Percentiles rank a stretch among this genome's conserved stretches.
Evolutionary conservation across 2,329 filamentous ascomycete species (phyloP).

Genomic region (Xylaria hypoxylon): DNA sequence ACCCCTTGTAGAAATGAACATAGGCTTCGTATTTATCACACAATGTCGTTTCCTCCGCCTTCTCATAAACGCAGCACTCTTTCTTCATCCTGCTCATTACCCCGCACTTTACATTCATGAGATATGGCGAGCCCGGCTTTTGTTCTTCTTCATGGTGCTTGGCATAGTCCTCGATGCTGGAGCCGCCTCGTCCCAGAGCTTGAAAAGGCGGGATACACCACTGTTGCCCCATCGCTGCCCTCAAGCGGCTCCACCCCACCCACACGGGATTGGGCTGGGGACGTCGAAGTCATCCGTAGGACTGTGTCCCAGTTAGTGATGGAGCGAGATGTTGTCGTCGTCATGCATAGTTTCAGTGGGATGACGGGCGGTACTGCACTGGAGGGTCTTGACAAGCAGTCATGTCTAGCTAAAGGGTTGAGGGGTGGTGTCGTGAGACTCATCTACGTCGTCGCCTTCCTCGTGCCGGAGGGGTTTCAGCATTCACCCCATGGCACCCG

Average conservation of each 20-base stretch:
- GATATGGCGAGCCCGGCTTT: no score
- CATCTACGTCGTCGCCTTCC: conserved; percentile 43
- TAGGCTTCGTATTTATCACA: no score
- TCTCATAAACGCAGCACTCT: no score
- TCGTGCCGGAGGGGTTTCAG: conserved; percentile 44
- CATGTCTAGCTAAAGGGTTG: conserved; percentile 24
- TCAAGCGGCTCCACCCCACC: conserved; percentile 39
- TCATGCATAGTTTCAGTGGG: conserved; percentile 45
- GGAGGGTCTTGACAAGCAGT: conserved; percentile 42
- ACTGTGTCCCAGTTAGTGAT: conserved; percentile 34
- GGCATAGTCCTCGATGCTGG: conserved; percentile 43
- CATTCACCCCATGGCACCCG: conserved; percentile 40
- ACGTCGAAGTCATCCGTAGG: conserved; percentile 37
- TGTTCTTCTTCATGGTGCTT: conserved; percentile 45
- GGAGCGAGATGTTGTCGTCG: conserved; percentile 42
- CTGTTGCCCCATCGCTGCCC: conserved; percentile 40
- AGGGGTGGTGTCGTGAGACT: conserved; percentile 43
- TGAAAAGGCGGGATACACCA: conserved; percentile 33
- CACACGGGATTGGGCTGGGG: conserved; percentile 39
- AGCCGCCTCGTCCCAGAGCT: conserved; percentile 35
- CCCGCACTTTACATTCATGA: no score
- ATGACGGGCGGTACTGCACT: conserved; percentile 45
- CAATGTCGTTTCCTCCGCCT: no score
- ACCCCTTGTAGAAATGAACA: no score
- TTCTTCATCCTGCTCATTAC: no score